A percentile compares a stretch with the other conserved stretches of the same genome.
Conservation (phyloP, 257 asterid genomes). For the Linaria vulgaris region DNA sequence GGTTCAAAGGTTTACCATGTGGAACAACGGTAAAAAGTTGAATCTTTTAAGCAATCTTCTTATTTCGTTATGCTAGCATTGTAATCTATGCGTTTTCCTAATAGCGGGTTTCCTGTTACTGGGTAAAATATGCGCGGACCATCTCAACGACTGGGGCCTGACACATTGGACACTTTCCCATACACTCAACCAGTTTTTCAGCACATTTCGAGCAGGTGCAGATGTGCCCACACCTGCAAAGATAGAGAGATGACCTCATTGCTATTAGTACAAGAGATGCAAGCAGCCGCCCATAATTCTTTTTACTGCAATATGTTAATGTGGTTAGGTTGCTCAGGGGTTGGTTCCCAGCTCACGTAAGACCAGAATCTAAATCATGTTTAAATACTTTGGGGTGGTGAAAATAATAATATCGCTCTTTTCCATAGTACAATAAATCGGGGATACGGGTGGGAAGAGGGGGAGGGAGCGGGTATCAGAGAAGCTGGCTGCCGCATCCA, state of each 20-base stretch:
- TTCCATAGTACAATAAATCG: too few relatives aligned
- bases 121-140: slow-evolving; percentile 67
- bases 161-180: slow-evolving; percentile 88
- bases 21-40: not conserved
- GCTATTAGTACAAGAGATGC: not conserved
- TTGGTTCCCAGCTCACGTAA: too few relatives aligned
- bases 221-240: slow-evolving; percentile 91
- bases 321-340: too few relatives aligned
- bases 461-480: too few relatives aligned
- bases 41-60: slow-evolving; percentile 15
- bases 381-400: too few relatives aligned
- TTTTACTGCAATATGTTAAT: too few relatives aligned
- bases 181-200: slow-evolving; percentile 47
- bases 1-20: slow-evolving; percentile 17
- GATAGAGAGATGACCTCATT: not conserved
- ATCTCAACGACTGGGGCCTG: slow-evolving; percentile 75
- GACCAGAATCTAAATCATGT: too few relatives aligned
- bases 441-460: too few relatives aligned
- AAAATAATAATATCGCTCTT: too few relatives aligned
- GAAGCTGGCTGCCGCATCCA: too few relatives aligned
- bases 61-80: slow-evolving; percentile 21
- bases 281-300: not conserved
- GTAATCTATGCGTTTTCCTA: slow-evolving; percentile 7
- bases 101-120: slow-evolving; percentile 25
- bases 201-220: slow-evolving; percentile 84